A percentile compares a stretch with the other conserved stretches of the same genome.
phyloP scores from a whole-genome alignment of 768 basidiomycete species.

The Sarcodon sp. region DNA sequence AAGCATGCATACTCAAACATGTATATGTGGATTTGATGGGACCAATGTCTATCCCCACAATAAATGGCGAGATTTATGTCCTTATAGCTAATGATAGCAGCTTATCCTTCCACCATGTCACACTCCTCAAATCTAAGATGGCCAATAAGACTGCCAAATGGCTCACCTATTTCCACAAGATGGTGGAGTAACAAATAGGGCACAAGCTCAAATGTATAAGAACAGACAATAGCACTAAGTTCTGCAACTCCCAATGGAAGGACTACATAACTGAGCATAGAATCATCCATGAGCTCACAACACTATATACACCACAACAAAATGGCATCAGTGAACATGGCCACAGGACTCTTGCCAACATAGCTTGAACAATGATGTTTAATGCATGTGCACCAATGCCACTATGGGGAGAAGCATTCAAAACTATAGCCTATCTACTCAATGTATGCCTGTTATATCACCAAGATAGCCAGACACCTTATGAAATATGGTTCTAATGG shows the following conservation, averaged over 20 bases:
- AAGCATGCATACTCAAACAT: too few relatives aligned
- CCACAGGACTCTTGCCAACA: slow-evolving; percentile 23
- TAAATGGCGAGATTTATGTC: background rate
- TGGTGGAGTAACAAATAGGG: background rate
- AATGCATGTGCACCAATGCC: background rate
- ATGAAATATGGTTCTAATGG: slow-evolving; percentile 1
- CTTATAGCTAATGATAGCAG: background rate
- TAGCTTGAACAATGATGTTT: slow-evolving; percentile 17
- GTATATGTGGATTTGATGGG: slow-evolving; percentile 14
- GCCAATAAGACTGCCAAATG: slow-evolving; percentile 5
- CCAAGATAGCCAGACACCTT: slow-evolving; percentile 6
- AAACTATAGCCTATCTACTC: slow-evolving; percentile 9
- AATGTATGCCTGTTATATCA: slow-evolving; percentile 10
- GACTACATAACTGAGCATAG: background rate
- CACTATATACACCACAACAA: slow-evolving; percentile 18
- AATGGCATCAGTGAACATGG: slow-evolving; percentile 29
- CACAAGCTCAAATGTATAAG: background rate
- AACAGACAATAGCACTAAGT: slow-evolving; percentile 5
- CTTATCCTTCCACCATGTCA: background rate
- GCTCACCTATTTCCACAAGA: background rate
- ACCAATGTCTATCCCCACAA: background rate
- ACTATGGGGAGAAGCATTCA: slow-evolving; percentile 5
- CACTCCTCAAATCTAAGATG: background rate
- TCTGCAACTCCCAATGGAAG: background rate
- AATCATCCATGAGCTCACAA: background rate